Evolutionary conservation across 2,329 filamentous ascomycete species (phyloP), one percentile per base, ranked within the genome.

Genomic region (Aureobasidium uvarum): DNA sequence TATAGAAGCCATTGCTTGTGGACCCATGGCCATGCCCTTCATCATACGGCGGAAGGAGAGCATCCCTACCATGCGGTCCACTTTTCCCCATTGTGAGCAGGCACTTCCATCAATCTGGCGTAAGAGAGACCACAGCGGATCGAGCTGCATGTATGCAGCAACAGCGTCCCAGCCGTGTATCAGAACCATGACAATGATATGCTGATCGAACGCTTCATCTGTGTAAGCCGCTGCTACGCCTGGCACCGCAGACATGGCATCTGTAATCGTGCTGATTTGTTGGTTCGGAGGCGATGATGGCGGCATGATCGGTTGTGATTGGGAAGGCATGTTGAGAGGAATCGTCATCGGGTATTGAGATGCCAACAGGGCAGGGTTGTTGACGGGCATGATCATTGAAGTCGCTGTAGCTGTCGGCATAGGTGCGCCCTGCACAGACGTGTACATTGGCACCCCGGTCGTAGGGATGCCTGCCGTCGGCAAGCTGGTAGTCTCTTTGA

Each of bases 91-190:
- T 18, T 45, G 43, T 11, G 52, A 48, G 11, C 43, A 58, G 13
- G 52, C 52, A 18, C 16, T 10, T 18, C 33, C 54, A 33, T 65
- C 63, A 3, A 65, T 56, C 45, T 65, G 63, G 14, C 63, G 52
- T 6, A 65, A 50, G 16, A 56, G 52, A 13, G 18, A 28, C 63
- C 63, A 65, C 14, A 65, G 54, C 33, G 63, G 63, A 36, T 65
- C 52, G 43, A 59, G 51, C 14, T 50, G 52, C 28, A 65, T 58
- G 18, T 58, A 50, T 20, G 52, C 43, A 6, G 10, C 23, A 7
- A 56, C 63, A 33, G 43, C 51, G 43, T 65, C 63, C 63, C 63
- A 65, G 3, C 63, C 63, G 28, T 65, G 52, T 1, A 65, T 56
- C 33, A 56, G 18, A 10, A 59, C 63, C 45, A 56, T 65, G 41